Conservation (phyloP, 1,139 yeast genomes). For the Groenewaldozyma auringiensis region DNA sequence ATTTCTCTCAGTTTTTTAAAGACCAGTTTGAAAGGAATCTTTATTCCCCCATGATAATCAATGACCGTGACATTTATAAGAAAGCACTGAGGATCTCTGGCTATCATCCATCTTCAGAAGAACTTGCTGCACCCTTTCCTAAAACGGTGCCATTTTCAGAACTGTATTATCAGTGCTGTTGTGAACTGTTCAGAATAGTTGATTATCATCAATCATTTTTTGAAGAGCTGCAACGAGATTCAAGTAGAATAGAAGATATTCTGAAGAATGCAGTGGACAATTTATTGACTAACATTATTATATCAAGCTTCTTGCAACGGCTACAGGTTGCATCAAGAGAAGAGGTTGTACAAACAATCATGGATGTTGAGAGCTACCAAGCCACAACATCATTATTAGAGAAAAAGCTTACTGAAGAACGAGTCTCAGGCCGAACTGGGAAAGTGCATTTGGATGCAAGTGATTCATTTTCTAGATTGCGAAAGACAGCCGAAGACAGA, state of each 20-base stretch:
- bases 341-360: conserved; percentile 79
- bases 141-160: conserved; percentile 82
- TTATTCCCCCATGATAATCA: conserved; percentile 76
- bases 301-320: conserved; percentile 57
- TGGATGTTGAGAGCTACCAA: conserved; percentile 80
- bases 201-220: conserved; percentile 56
- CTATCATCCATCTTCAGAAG: conserved; percentile 43
- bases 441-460: conserved; percentile 43
- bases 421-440: conserved; percentile 31
- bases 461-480: conserved; percentile 48
- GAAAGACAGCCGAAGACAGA: conserved; percentile 71
- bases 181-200: conserved; percentile 60
- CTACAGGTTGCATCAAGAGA: conserved; percentile 70
- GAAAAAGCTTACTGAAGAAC: conserved; percentile 28
- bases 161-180: conserved; percentile 78
- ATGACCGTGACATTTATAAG: conserved; percentile 51
- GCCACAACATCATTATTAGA: conserved; percentile 44
- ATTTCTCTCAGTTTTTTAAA: conserved; percentile 56
- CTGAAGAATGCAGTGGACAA: conserved; percentile 54
- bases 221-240: conserved; percentile 54
- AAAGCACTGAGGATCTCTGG: conserved; percentile 60
- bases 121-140: conserved; percentile 41
- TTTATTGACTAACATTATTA: conserved; percentile 62
- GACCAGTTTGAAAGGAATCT: conserved; percentile 69
- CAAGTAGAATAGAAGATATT: conserved; percentile 33